Base-by-base conservation (phyloP, 2,329 filamentous ascomycete genomes). In the Pseudogymnoascus sp. region DNA sequence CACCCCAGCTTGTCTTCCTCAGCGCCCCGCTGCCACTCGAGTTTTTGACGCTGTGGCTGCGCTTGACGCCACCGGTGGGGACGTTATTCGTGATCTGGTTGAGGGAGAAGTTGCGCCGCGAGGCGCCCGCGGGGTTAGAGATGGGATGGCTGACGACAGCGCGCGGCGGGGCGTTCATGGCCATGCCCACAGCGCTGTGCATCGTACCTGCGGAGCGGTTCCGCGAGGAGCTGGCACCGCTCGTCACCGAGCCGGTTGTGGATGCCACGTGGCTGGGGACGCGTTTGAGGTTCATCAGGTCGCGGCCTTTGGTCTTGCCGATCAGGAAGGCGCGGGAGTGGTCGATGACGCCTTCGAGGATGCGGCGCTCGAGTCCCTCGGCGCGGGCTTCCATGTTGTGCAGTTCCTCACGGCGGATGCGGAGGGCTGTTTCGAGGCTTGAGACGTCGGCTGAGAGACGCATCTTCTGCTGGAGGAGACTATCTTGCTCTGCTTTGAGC, bases 311-410 rank as follows among this genome's bases (percentile, higher is more conserved):
- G 63, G 83, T 78, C 78, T 90, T 88, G 69, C 86, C 81, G 79
- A 95, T 90, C 65, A 98, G 84, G n/a, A 97, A 82, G 25, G 93
- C 87, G 6, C 93, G 89, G 19, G 93, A 97, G 74, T 98, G 93
- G 71, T 98, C 93, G 78, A 99, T 96, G 67, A 98, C 91, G 25
- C 93, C 93, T 69, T 98, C 93, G 34, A 99, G 79, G 69, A 99
- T 96, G 25, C 95, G 88, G 62, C 93, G 90, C 78, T 99, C 95
- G 23, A 99, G 81, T 3, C 86, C 85, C 74, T 97, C 92, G 2
- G 93, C 95, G 67, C 93, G 90, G 10, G 84, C 80, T 74, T 98
- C 93, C 90, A 99, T 97, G 25, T 90, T 83, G 54, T 91, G 86
- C 65, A 99, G 85, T 77, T 98, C 95, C 69, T 98, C 93, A 51